Conservation (phyloP, 305 asterid species). For the Rubia balearica region DNA sequence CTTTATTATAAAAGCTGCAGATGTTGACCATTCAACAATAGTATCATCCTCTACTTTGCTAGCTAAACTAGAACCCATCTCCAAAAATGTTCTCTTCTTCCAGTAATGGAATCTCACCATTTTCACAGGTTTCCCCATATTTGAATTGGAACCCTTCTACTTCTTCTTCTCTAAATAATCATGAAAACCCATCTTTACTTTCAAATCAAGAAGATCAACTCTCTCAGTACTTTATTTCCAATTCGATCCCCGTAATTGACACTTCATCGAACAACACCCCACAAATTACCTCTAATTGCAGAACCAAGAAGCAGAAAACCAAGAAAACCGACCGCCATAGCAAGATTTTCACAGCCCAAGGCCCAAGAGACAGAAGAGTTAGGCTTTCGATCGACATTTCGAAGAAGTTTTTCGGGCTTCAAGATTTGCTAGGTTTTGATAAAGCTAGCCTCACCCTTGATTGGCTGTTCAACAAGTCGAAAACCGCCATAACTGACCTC, state of each 20-base stretch:
- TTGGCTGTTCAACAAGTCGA: conserved; percentile 70
- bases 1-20: background rate
- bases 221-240: conserved; percentile 15
- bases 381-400: conserved; percentile 73
- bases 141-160: conserved; percentile 16
- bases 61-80: background rate
- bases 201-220: conserved; percentile 31
- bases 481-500: conserved; percentile 51
- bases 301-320: no score
- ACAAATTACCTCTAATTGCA: background rate
- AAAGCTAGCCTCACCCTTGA: conserved; percentile 84
- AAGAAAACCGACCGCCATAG: conserved; percentile 55
- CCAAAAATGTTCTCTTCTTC: conserved; percentile 19
- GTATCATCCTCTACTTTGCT: background rate
- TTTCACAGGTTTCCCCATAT: conserved; percentile 29
- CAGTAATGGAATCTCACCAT: conserved; percentile 32
- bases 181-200: conserved; percentile 22
- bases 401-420: conserved; percentile 74
- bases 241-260: conserved; percentile 21
- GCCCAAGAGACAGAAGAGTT: conserved; percentile 70
- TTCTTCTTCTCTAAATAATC: conserved; percentile 31
- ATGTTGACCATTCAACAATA: conserved; percentile 1
- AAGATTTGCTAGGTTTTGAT: conserved; percentile 68
- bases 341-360: conserved; percentile 67
- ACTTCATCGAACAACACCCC: conserved; percentile 2